Evolutionary conservation across 2,329 filamentous ascomycete species (phyloP), one percentile per base, ranked within the genome.

Genomic region (Aspergillus piperis): DNA sequence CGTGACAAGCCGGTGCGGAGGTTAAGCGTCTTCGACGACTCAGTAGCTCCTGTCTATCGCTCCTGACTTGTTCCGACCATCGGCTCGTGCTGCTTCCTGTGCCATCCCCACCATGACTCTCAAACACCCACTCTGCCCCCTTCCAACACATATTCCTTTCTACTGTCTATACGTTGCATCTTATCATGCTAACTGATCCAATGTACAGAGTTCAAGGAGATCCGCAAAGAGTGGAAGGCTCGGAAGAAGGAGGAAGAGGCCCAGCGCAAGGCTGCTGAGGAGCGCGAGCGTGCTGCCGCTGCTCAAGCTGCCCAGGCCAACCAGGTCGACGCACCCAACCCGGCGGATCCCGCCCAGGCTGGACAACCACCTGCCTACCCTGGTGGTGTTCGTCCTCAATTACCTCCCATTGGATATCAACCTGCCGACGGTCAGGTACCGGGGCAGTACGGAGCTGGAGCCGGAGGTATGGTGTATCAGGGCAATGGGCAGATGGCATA

Each of bases 221-320:
- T 98, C 62, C 90, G 95, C 65, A 98, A 98, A 75, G 94, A 98
- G 74, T 99, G 95, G 95, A 99, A 98, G 82, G 91, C 91, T 41
- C 92, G 95, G 72, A 98, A 98, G 86, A 99, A 99, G 91, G 95
- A 98, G 76, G 94, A 98, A 70, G 94, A 98, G 67, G 89, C 89
- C 54, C 84, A 87, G 69, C 90, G 93, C 72, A 97, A 97, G 82
- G 90, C 90, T 11, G 91, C 93, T 8, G 94, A 98, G 65, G 93
- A 97, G 73, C 85, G 89, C 66, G 84, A 88, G 64, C 90, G 93
- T 62, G 59, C 88, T 88, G 76, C 85, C 10, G 85, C 85, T 30
- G 88, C 84, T 5, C 82, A 83, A 32, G 82, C 82, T 47, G 70
- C 68, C 13, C 73, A 75, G 61, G 71, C 72, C 53, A 74, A 66